Evolutionary conservation across 73 alveolate genomes (phyloP).

Genomic region (Durusdinium trenchii): DNA sequence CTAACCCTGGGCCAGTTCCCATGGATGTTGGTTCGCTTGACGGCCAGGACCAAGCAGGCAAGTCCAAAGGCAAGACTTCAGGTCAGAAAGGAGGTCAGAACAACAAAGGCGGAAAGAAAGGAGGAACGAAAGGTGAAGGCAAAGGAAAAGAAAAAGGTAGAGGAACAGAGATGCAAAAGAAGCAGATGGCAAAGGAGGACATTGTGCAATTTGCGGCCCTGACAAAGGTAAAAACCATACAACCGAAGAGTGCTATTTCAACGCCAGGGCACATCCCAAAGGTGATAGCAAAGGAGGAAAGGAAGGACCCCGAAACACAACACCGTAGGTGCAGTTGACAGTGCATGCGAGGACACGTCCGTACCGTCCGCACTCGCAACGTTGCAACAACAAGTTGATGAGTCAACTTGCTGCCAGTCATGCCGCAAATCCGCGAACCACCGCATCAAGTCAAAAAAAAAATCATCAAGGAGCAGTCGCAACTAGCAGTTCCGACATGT

Average conservation of each 20-base stretch:
- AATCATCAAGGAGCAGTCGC: neutral
- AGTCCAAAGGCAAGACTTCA: neutral
- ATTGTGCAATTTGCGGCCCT: neutral
- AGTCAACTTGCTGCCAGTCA: neutral
- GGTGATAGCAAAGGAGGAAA: neutral
- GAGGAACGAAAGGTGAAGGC: neutral
- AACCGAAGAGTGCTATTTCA: neutral
- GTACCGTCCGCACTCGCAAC: neutral
- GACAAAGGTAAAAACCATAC: neutral
- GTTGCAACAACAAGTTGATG: neutral
- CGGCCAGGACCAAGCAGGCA: neutral
- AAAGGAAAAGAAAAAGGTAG: neutral
- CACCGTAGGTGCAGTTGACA: neutral
- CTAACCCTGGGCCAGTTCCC: slow-evolving; percentile 45
- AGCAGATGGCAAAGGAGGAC: neutral
- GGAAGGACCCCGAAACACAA: neutral
- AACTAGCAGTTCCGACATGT: neutral
- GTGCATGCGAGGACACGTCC: neutral
- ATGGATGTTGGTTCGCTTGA: slow-evolving; percentile 36
- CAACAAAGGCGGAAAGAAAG: neutral
- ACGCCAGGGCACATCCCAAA: neutral
- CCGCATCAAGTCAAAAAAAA: neutral
- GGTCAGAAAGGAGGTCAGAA: neutral
- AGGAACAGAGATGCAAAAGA: neutral
- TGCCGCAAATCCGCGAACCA: neutral